These are phyloP conservation scores for Thymus quinquecostatus DNA, from an alignment of 257 asterid genomes.

Conservation along the genomic window DNA sequence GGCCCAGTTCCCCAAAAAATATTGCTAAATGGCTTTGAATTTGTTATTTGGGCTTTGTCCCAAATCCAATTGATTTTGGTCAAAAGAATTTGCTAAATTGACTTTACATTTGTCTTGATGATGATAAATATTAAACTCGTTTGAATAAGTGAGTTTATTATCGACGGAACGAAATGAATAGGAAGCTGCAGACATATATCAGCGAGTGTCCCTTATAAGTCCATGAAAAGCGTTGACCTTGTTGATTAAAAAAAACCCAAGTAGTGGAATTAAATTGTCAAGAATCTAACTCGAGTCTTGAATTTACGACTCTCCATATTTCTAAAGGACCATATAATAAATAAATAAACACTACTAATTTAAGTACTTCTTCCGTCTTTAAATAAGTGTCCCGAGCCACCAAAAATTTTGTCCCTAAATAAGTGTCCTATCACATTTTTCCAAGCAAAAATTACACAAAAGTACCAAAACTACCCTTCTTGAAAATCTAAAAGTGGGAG, in stretches of 20 bases:
- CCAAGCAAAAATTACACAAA: too few species aligned
- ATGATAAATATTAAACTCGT: too few species aligned
- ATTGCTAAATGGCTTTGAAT: not conserved
- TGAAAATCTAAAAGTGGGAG: too few species aligned
- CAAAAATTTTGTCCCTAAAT: too few species aligned
- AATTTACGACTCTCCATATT: conserved; percentile 22
- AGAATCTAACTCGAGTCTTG: conserved; percentile 40
- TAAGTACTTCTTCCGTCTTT: conserved; percentile 15
- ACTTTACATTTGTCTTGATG: too few species aligned
- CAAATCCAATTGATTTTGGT: not conserved
- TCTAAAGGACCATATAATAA: conserved; percentile 4
- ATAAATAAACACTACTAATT: not conserved
- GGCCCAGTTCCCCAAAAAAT: not conserved
- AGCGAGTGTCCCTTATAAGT: not conserved
- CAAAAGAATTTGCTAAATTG: too few species aligned
- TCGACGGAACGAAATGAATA: too few species aligned
- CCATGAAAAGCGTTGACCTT: conserved; percentile 36
- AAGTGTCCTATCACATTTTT: too few species aligned
- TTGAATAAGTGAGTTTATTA: too few species aligned
- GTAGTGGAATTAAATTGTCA: conserved; percentile 33
- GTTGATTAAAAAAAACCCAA: conserved; percentile 12
- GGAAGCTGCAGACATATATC: too few species aligned
- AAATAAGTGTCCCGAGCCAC: not conserved
- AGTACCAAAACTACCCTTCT: too few species aligned
- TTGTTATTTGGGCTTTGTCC: not conserved